These are phyloP conservation scores for Heritiera fomes DNA, from an alignment of 345 rosid genomes.

Conservation along the genomic window DNA sequence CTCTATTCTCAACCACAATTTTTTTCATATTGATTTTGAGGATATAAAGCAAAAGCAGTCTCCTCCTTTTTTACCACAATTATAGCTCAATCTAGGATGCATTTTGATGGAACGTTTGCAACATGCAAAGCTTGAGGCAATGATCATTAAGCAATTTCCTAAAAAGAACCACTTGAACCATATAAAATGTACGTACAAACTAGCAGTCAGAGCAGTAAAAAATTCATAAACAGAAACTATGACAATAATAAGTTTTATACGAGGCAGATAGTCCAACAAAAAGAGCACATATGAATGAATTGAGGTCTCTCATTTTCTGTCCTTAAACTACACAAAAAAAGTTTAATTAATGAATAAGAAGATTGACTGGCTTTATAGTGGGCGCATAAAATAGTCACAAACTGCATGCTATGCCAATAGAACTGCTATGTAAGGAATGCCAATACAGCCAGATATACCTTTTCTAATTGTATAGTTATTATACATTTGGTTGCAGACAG, in stretches of 20 bases:
- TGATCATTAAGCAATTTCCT: not conserved
- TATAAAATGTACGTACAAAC: conserved; percentile 1
- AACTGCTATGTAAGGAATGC: not conserved
- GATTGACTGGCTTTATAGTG: not conserved
- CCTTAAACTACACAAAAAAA: not conserved
- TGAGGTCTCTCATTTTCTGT: not conserved
- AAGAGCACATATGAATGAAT: not conserved
- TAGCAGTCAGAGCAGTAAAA: not conserved
- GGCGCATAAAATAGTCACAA: not conserved
- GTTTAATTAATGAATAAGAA: not conserved
- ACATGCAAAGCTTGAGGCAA: not conserved
- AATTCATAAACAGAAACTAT: not conserved
- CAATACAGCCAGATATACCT: conserved; percentile 26
- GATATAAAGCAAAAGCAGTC: no score
- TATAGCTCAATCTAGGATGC: not conserved
- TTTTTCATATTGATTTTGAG: no score
- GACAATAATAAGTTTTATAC: not conserved
- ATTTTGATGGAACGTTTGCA: not conserved
- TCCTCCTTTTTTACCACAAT: no score
- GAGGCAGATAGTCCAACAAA: not conserved
- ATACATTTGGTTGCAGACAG: conserved; percentile 43
- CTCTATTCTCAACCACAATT: no score
- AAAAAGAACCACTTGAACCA: no score
- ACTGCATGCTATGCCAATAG: not conserved
- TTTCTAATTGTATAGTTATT: conserved; percentile 35